A percentile compares a stretch with the other conserved stretches of the same genome.
Evolutionary conservation across 495 filamentous ascomycete genomes (phyloP).

Genomic region (Trichoderma erinaceum): DNA sequence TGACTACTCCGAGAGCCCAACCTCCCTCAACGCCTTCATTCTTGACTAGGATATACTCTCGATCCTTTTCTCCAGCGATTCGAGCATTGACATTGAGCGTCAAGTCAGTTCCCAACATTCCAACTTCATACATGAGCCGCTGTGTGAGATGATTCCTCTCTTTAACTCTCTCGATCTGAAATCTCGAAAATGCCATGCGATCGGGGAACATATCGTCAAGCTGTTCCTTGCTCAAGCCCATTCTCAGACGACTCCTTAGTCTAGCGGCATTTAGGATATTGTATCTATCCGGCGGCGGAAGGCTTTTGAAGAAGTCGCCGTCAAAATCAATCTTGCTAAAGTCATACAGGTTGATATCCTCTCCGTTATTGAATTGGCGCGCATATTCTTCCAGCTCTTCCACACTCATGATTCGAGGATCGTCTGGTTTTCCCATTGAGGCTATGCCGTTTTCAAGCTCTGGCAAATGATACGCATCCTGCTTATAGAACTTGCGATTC

Average conservation of each 20-base stretch:
- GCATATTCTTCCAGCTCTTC: slow-evolving; percentile 93
- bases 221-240: slow-evolving; percentile 96
- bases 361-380: slow-evolving; percentile 80
- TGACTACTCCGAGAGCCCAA: slow-evolving; percentile 94
- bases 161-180: slow-evolving; percentile 89
- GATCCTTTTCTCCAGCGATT: slow-evolving; percentile 82
- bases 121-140: slow-evolving; percentile 87
- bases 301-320: slow-evolving; percentile 81
- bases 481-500: slow-evolving; percentile 76
- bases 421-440: slow-evolving; percentile 81
- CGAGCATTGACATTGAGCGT: slow-evolving; percentile 58
- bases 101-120: slow-evolving; percentile 71
- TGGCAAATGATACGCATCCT: slow-evolving; percentile 90
- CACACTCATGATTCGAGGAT: slow-evolving; percentile 89
- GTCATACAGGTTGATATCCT: slow-evolving; percentile 97
- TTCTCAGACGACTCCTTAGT: slow-evolving; percentile 75
- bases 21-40: slow-evolving; percentile 92
- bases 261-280: slow-evolving; percentile 94
- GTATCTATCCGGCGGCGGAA: slow-evolving; percentile 87
- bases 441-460: slow-evolving; percentile 69
- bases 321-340: slow-evolving; percentile 98
- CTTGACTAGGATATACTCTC: slow-evolving; percentile 93
- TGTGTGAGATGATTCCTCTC: slow-evolving; percentile 95
- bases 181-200: slow-evolving; percentile 92
- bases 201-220: slow-evolving; percentile 94